Evolutionary conservation across 352 stramenopile genomes (phyloP).

Genomic region (Phytophthora cryptogea): DNA sequence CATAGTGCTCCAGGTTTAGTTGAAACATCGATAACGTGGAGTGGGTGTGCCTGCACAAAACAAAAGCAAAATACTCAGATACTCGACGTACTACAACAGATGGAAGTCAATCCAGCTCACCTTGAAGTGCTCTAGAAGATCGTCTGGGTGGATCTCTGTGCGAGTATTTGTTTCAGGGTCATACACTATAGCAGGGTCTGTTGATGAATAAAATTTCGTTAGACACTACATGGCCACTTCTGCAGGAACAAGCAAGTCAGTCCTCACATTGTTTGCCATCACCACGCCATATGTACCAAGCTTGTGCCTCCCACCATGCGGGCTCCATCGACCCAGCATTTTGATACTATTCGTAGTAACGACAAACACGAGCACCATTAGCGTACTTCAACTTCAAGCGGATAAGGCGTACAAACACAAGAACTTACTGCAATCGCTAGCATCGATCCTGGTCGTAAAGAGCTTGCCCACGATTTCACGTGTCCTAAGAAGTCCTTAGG

Average conservation of each 20-base stretch:
- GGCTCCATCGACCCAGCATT: slow-evolving; percentile 66
- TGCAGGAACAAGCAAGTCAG: not conserved
- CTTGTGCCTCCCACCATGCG: slow-evolving; percentile 83
- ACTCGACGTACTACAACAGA: not conserved
- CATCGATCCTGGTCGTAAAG: slow-evolving; percentile 57
- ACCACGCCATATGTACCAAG: slow-evolving; percentile 82
- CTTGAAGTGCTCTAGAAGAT: slow-evolving; percentile 63
- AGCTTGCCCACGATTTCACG: slow-evolving; percentile 65
- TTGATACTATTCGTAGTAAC: slow-evolving; percentile 52
- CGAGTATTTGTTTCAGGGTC: slow-evolving; percentile 48
- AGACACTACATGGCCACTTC: not conserved
- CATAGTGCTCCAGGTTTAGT: slow-evolving; percentile 51
- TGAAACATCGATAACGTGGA: slow-evolving; percentile 77
- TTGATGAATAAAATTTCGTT: not conserved
- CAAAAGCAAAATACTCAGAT: not conserved
- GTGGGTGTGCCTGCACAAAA: slow-evolving; percentile 54
- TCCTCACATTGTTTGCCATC: slow-evolving; percentile 62
- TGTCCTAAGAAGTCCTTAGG: slow-evolving; percentile 52
- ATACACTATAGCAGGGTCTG: slow-evolving; percentile 59
- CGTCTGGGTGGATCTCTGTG: slow-evolving; percentile 46
- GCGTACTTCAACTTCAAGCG: slow-evolving; percentile 1
- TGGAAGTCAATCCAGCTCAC: slow-evolving; percentile 27
- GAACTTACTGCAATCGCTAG: slow-evolving; percentile 65
- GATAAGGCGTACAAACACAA: slow-evolving; percentile 15
- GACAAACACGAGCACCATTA: slow-evolving; percentile 14